phyloP scores from a whole-genome alignment of 106 monocot species.

The Triglochin maritima region DNA sequence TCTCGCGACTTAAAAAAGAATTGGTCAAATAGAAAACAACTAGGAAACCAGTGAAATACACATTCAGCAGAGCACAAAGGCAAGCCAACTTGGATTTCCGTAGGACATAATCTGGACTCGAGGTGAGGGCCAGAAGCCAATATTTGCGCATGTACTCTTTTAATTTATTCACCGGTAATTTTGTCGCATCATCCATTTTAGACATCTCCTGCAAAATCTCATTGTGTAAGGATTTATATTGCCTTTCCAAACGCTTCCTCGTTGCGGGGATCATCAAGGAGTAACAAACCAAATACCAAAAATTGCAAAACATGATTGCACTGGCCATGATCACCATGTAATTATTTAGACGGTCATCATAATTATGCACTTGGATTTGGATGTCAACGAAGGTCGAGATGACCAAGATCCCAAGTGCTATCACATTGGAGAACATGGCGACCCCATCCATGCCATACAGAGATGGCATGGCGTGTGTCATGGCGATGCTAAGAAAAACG shows the following conservation, averaged over 20 bases:
- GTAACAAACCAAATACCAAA: background rate
- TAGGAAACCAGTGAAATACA: background rate
- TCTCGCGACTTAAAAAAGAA: too few species aligned
- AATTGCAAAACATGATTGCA: background rate
- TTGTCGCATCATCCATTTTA: background rate
- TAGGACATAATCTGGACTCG: constrained; percentile 1
- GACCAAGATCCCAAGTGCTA: too few species aligned
- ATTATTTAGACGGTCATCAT: too few species aligned
- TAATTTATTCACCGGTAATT: background rate
- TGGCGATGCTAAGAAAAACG: too few species aligned
- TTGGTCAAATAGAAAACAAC: too few species aligned
- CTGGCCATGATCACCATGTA: too few species aligned
- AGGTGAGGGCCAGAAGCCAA: background rate
- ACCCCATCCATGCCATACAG: too few species aligned
- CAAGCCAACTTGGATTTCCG: background rate
- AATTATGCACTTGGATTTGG: too few species aligned
- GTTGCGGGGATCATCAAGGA: background rate
- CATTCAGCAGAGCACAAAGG: background rate
- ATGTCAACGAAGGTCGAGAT: too few species aligned
- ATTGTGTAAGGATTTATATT: background rate
- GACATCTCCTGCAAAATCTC: background rate
- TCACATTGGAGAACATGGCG: too few species aligned
- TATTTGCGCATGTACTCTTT: background rate
- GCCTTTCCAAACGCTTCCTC: background rate
- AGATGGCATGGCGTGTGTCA: too few species aligned